These are phyloP conservation scores for Eutrema japonicum DNA, from an alignment of 345 rosid species.

Conservation along the genomic window DNA sequence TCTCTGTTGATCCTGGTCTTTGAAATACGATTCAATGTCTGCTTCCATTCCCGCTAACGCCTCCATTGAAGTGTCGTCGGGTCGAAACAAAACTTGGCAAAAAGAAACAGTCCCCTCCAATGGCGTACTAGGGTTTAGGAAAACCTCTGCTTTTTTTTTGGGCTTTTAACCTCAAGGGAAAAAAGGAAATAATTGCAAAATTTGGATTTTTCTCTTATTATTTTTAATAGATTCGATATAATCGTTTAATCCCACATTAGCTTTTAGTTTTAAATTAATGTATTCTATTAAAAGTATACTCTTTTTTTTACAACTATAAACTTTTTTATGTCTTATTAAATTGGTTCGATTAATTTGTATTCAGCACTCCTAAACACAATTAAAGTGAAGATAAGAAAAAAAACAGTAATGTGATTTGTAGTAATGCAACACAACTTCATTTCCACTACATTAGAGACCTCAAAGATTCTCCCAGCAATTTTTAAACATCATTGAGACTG, in stretches of 20 bases:
- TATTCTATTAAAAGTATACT: too few relatives aligned
- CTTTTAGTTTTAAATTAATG: too few relatives aligned
- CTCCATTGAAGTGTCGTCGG: constrained; percentile 41
- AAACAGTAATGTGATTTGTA: neutral
- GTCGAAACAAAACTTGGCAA: neutral
- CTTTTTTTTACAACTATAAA: too few relatives aligned
- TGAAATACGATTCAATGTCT: constrained; percentile 40
- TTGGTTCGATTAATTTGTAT: constrained; percentile 7
- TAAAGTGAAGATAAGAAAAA: neutral
- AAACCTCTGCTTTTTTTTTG: neutral
- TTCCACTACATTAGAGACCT: neutral
- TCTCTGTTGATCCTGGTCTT: constrained; percentile 42
- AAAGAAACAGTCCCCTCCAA: constrained; percentile 4
- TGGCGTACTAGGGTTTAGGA: constrained; percentile 44
- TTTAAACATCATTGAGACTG: constrained; percentile 8
- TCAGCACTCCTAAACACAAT: constrained; percentile 1
- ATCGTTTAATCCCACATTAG: neutral
- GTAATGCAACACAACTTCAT: constrained; percentile 14
- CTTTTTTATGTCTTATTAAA: neutral
- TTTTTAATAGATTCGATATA: neutral
- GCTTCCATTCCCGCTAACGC: constrained; percentile 49
- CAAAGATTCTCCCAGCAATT: neutral
- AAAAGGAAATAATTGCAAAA: constrained; percentile 12
- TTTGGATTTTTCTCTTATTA: neutral
- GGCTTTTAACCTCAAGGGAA: neutral